Evolutionary conservation across 73 alveolate species (phyloP).

Genomic region (Durusdinium trenchii): DNA sequence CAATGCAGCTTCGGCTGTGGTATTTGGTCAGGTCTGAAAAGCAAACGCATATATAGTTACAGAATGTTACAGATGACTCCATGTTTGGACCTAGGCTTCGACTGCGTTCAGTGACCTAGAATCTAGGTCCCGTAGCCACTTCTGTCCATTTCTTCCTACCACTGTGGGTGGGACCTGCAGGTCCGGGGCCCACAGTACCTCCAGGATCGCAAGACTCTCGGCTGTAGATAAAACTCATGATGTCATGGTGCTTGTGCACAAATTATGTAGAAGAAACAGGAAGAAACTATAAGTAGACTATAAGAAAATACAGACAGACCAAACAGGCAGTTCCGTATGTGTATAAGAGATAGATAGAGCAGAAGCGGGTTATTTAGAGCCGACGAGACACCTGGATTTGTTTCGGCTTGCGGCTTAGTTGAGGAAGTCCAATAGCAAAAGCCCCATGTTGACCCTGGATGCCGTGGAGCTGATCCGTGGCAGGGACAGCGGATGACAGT

Average conservation of each 20-base stretch:
- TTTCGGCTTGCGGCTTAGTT: too few relatives aligned
- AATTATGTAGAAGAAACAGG: too few relatives aligned
- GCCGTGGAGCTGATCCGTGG: slow-evolving; percentile 67
- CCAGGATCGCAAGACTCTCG: slow-evolving; percentile 33
- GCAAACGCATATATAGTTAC: not conserved
- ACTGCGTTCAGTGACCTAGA: too few relatives aligned
- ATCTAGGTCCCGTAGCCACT: too few relatives aligned
- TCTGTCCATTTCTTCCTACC: too few relatives aligned
- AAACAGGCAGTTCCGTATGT: not conserved
- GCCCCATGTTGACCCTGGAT: slow-evolving; percentile 87
- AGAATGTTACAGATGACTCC: too few relatives aligned
- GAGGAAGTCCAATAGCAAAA: slow-evolving; percentile 64
- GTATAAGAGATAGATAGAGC: too few relatives aligned
- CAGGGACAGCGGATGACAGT: slow-evolving; percentile 3
- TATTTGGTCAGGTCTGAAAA: not conserved
- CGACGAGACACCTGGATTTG: too few relatives aligned
- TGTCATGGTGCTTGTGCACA: too few relatives aligned
- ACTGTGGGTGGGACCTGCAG: not conserved
- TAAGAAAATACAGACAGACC: not conserved
- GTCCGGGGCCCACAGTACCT: slow-evolving; percentile 76
- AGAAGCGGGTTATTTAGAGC: too few relatives aligned
- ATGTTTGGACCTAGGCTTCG: too few relatives aligned
- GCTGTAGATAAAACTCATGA: too few relatives aligned
- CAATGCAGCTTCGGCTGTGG: not conserved
- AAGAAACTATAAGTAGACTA: not conserved